These are phyloP conservation scores for Boletus mariae DNA, from an alignment of 1,284 basidiomycete genomes.

Conservation along the genomic window DNA sequence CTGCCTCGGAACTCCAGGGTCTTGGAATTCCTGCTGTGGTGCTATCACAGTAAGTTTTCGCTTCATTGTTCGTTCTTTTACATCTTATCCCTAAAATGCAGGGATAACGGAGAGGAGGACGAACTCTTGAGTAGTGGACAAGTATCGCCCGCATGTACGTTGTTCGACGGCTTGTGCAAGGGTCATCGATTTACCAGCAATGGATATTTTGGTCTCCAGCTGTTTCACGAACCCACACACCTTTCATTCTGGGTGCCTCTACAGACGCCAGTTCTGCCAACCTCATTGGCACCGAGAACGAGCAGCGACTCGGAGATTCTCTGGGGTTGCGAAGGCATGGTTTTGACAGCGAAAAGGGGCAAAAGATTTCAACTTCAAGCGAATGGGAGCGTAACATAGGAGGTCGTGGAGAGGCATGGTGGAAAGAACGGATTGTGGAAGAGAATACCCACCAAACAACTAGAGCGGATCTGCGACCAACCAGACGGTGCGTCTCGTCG, in stretches of 20 bases:
- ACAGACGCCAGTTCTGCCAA: conserved; percentile 44
- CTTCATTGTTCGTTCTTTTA: neutral
- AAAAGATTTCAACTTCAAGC: conserved; percentile 51
- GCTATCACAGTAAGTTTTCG: conserved; percentile 26
- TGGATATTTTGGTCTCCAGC: conserved; percentile 24
- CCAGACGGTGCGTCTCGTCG: conserved; percentile 18
- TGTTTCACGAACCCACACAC: conserved; percentile 38
- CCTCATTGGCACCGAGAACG: conserved; percentile 22
- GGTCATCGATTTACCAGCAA: conserved; percentile 7
- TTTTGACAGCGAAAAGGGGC: conserved; percentile 4
- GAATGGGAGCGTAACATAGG: conserved; percentile 35
- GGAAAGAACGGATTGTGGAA: conserved; percentile 17
- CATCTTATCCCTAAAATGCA: conserved; percentile 8
- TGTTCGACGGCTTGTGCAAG: conserved; percentile 5
- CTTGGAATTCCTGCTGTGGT: conserved; percentile 30
- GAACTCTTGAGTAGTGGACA: conserved; percentile 70
- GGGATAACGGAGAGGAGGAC: conserved; percentile 51
- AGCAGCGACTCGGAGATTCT: conserved; percentile 12
- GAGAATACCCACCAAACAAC: conserved; percentile 7
- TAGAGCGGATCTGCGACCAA: conserved; percentile 4
- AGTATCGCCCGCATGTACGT: conserved; percentile 62
- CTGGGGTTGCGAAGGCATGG: conserved; percentile 1
- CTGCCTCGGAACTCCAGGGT: conserved; percentile 24
- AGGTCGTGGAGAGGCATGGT: conserved; percentile 23
- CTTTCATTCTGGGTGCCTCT: conserved; percentile 40